Evolutionary conservation across 495 filamentous ascomycete genomes (phyloP).

Genomic region (Neurospora sp.): DNA sequence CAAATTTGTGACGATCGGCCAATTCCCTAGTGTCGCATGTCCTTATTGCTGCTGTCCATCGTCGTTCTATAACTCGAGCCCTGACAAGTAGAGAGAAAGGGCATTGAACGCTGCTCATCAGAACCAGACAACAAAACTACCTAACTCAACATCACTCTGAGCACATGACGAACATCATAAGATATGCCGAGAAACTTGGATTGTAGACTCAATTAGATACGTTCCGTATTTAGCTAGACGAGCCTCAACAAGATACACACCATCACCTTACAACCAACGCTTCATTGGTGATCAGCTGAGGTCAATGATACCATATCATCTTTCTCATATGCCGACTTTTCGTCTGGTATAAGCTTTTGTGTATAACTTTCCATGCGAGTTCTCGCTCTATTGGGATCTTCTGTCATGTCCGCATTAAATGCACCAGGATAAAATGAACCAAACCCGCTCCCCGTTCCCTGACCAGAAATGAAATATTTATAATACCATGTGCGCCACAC

Average conservation of each 20-base stretch:
- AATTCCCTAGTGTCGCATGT: not conserved
- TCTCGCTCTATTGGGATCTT: not conserved
- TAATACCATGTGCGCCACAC: not conserved
- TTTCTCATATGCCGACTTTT: not conserved
- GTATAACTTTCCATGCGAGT: not conserved
- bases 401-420: constrained; percentile 1
- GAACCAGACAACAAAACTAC: not conserved
- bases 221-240: not conserved
- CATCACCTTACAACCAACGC: not conserved
- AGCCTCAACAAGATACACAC: not conserved
- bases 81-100: too few species aligned
- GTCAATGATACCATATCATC: not conserved
- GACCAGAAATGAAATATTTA: constrained; percentile 4
- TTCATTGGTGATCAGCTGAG: not conserved
- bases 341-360: not conserved
- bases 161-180: not conserved
- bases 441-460: constrained; percentile 1
- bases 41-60: not conserved
- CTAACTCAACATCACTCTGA: not conserved
- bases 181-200: not conserved
- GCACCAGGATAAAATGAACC: not conserved
- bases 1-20: not conserved
- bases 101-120: not conserved
- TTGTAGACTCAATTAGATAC: not conserved
- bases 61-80: not conserved